Evolutionary conservation across 768 basidiomycete genomes (phyloP), one percentile per base, ranked within the genome.

Genomic region (Cyclocybe aegerita): DNA sequence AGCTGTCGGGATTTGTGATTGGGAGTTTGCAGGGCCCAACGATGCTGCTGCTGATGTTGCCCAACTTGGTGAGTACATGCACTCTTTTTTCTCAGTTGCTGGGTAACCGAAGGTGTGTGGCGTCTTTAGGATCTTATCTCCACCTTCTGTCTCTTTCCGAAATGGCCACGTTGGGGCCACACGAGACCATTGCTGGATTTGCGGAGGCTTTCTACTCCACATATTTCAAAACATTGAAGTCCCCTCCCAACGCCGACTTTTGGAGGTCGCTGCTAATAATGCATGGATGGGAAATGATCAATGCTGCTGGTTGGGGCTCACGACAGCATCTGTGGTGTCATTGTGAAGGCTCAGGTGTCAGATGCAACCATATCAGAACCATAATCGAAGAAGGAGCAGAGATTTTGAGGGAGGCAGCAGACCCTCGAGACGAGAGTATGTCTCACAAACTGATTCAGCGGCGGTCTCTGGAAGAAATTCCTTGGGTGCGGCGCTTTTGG

Each of bases 11-110:
- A 57, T 56, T 33, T 50, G 52, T 23, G 45, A 50, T 23, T 53
- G 51, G 52, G 52, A 53, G 39, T 53, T 53, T 44, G 52, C 55
- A 44, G 55, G 56, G 7, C 56, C 56, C n/a, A 53, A 53, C 38
- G 52, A 48, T 17, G 46, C 49, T 42, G 52, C 52, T 47, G 52
- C 52, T 34, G 56, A 53, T 36, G 39, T 56, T 38, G 55, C 56
- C 36, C 52, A 53, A 43, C 41, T 44, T 31, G 49, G 56, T 57
- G 17, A 23, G 46, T 43, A 10, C 15, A 7, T 8, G 30, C 40
- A 31, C 39, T 40, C 14, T 48, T 29, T 30, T 23, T 4, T 31
- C 32, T 45, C 34, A n/a, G 31, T 46, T 29, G 12, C n/a, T 12
- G 44, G 8, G 35, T 23, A 31, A 33, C 39, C 23, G 9, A 36